Evolutionary conservation across 2,329 filamentous ascomycete genomes (phyloP).

Genomic region (Alternaria alternata): DNA sequence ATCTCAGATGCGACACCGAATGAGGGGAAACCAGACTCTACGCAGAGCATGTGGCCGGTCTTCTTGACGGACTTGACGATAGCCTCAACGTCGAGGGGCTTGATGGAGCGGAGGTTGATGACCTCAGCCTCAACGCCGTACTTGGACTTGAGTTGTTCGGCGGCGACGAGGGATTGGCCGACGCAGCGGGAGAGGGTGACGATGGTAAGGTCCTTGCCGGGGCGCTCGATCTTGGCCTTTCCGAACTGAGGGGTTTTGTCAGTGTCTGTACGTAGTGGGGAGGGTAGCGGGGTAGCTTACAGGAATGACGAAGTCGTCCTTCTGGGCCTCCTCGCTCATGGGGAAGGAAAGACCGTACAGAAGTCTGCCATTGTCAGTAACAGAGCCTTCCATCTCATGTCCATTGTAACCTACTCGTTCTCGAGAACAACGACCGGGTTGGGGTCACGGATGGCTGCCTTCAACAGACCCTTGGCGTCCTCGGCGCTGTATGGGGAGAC

Average conservation of each 20-base stretch:
- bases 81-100: slow-evolving; percentile 93
- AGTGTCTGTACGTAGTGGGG: slow-evolving; percentile 7
- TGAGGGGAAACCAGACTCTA: slow-evolving; percentile 95
- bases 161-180: slow-evolving; percentile 86
- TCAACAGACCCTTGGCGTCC: slow-evolving; percentile 97
- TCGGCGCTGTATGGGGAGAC: slow-evolving; percentile 95
- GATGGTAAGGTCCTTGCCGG: slow-evolving; percentile 94
- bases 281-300: slow-evolving; percentile 43
- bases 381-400: neutral
- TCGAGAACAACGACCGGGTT: slow-evolving; percentile 84
- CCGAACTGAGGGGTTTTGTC: slow-evolving; percentile 67
- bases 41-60: slow-evolving; percentile 87
- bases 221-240: slow-evolving; percentile 98
- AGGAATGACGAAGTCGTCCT: slow-evolving; percentile 94
- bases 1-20: slow-evolving; percentile 95
- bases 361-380: slow-evolving; percentile 58
- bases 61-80: slow-evolving; percentile 99
- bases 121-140: slow-evolving; percentile 97
- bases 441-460: slow-evolving; percentile 96
- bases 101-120: slow-evolving; percentile 96
- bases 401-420: slow-evolving; percentile 55
- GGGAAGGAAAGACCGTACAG: slow-evolving; percentile 94
- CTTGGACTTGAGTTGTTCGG: slow-evolving; percentile 91
- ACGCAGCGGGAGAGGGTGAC: slow-evolving; percentile 95
- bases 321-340: slow-evolving; percentile 96